These are phyloP conservation scores for Ichthyophthirius multifiliis DNA, from an alignment of 169 alveolate species.

Conservation along the genomic window DNA sequence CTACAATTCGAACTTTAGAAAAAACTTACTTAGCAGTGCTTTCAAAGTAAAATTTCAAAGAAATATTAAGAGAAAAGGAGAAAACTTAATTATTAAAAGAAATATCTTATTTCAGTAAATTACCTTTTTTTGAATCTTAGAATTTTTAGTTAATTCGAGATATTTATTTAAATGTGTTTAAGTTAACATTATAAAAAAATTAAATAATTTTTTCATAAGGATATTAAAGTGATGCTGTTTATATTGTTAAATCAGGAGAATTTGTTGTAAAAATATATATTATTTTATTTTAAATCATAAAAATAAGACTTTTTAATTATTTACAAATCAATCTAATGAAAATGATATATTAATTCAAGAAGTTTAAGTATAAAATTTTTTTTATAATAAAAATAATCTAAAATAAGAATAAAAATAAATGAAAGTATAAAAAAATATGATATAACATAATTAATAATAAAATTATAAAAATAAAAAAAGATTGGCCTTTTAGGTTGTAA, in stretches of 20 bases:
- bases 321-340: not conserved
- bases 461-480: too few relatives aligned
- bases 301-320: not conserved
- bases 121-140: constrained; percentile 26
- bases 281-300: too few relatives aligned
- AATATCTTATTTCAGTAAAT: constrained; percentile 31
- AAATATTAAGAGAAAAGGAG: constrained; percentile 42
- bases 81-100: constrained; percentile 37
- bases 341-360: not conserved
- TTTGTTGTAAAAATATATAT: constrained; percentile 24
- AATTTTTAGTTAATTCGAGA: not conserved
- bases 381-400: too few relatives aligned
- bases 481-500: not conserved
- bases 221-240: constrained; percentile 23
- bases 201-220: constrained; percentile 36
- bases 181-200: constrained; percentile 21
- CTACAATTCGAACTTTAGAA: constrained; percentile 54
- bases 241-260: constrained; percentile 45
- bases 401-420: too few relatives aligned
- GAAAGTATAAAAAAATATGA: too few relatives aligned
- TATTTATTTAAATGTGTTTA: constrained; percentile 20
- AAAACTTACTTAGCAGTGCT: constrained; percentile 51
- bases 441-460: too few relatives aligned
- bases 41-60: constrained; percentile 45
- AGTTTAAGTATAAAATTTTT: not conserved